Base-by-base conservation (phyloP, 2,329 filamentous ascomycete genomes). In the Cytospora piceae region DNA sequence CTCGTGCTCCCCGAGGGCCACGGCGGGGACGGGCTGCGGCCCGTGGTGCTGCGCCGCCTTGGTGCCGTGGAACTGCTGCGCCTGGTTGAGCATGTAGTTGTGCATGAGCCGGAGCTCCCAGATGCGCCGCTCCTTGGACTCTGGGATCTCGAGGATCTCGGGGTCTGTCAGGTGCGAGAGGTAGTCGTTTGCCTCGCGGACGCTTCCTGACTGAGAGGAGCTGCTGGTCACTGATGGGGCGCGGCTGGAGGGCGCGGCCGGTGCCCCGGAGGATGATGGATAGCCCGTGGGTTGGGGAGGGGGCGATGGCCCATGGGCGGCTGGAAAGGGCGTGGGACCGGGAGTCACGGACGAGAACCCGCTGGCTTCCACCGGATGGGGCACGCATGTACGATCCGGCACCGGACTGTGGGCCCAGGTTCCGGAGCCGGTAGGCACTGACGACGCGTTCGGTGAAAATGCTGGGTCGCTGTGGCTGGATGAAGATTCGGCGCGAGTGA, bases 41-140 rank as follows among this genome's bases (percentile, higher is more conserved):
- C 58, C 72, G 67, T 15, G 72, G n/a, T 31, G 17, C 20, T 27
- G 22, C 2, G 17, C 37, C 12, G 57, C 42, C 63, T 57, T 51
- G 49, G 31, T 57, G 39, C 58, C 54, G 6, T 68, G 59, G 66
- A 75, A 76, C 5, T 73, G 72, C 61, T 73, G 71, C 29, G 68
- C 72, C 70, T 76, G 72, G 15, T 68, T 69, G n/a, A 70, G 68
- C 56, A 77, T 72, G 56, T 74, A 74, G 66, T 77, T 75, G 65
- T 78, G 74, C 39, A 79, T 68, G 46, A 78, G 68, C 11, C 75
- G 72, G 62, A 78, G 67, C 70, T 79, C 77, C 70, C 75, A 77
- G 42, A 76, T 49, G 14, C 77, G 76, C n/a, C 77, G 73, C 68
- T 74, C 72, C 9, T 73, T 71, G 8, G 74, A 72, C 64, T 79